Percentiles rank a stretch among this genome's conserved stretches.
These are phyloP conservation scores for Ustulina deusta DNA, from an alignment of 2,329 filamentous ascomycete species.

Conservation along the genomic window DNA sequence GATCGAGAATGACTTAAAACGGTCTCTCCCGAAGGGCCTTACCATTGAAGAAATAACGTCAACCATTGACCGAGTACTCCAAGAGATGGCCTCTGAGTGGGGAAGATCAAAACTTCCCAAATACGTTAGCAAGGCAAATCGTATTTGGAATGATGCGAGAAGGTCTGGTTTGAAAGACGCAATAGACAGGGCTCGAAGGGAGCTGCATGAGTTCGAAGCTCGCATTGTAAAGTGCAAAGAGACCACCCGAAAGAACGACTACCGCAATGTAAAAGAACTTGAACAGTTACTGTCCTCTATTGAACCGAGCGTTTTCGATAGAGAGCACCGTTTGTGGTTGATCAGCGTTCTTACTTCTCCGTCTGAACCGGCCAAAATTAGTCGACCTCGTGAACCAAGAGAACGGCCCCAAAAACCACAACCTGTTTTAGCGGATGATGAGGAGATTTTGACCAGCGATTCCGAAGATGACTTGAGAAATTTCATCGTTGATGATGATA, in stretches of 20 bases:
- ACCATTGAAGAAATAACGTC: conserved; percentile 60
- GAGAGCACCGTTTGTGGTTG: conserved; percentile 65
- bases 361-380: conserved; percentile 55
- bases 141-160: conserved; percentile 70
- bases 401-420: conserved; percentile 36
- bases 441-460: conserved; percentile 64
- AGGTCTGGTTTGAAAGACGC: conserved; percentile 55
- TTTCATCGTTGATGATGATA: conserved; percentile 63
- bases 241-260: conserved; percentile 65
- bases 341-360: conserved; percentile 59
- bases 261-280: conserved; percentile 65
- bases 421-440: conserved; percentile 53
- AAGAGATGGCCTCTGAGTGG: conserved; percentile 67
- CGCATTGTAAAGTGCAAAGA: conserved; percentile 68
- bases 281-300: conserved; percentile 68
- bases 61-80: conserved; percentile 67
- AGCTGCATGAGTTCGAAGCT: conserved; percentile 57
- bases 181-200: conserved; percentile 58
- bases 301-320: conserved; percentile 73
- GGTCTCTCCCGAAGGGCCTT: conserved; percentile 50
- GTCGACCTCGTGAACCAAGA: conserved; percentile 43
- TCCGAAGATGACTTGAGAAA: conserved; percentile 60
- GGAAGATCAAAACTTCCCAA: conserved; percentile 66
- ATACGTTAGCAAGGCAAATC: conserved; percentile 67
- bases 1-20: conserved; percentile 44